Evolutionary conservation across 2,329 filamentous ascomycete species (phyloP).

Genomic region (Thelonectria rubi): DNA sequence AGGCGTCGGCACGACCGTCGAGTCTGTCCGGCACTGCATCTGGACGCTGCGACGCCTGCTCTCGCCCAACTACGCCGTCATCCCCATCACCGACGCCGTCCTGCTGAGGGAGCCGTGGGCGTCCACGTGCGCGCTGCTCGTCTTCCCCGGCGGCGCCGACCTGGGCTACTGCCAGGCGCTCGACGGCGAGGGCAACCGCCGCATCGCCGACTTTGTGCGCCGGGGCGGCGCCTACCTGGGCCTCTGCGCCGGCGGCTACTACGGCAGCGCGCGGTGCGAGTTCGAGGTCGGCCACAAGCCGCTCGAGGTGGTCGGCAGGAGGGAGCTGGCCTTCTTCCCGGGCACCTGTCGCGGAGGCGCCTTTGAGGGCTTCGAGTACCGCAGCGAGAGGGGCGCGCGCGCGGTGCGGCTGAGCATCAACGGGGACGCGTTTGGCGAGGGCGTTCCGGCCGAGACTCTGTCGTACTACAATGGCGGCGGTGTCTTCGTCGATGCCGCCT

Average conservation of each 20-base stretch:
- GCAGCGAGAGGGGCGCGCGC: constrained; percentile 83
- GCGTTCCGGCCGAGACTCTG: constrained; percentile 69
- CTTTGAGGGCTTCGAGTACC: constrained; percentile 89
- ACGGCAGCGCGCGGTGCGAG: constrained; percentile 82
- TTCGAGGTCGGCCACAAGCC: constrained; percentile 84
- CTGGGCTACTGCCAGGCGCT: constrained; percentile 87
- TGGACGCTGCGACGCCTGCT: constrained; percentile 87
- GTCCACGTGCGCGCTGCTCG: constrained; percentile 84
- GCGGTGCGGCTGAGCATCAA: constrained; percentile 74
- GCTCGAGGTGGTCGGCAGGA: constrained; percentile 84
- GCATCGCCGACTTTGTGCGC: constrained; percentile 86
- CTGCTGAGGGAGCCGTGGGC: constrained; percentile 93
- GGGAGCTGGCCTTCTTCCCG: constrained; percentile 90
- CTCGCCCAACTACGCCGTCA: constrained; percentile 91
- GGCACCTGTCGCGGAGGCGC: constrained; percentile 86
- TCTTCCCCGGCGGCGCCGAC: constrained; percentile 94
- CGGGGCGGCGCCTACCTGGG: constrained; percentile 87
- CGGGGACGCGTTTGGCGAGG: constrained; percentile 64
- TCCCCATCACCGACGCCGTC: constrained; percentile 79
- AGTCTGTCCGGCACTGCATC: constrained; percentile 89
- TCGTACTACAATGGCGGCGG: constrained; percentile 96
- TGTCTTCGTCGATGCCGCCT: constrained; percentile 83
- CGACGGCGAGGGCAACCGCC: constrained; percentile 86
- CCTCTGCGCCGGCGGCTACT: constrained; percentile 95
- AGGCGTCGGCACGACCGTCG: constrained; percentile 86